Evolutionary conservation across 345 rosid species (phyloP).

Genomic region (Arabidopsis arenosa): DNA sequence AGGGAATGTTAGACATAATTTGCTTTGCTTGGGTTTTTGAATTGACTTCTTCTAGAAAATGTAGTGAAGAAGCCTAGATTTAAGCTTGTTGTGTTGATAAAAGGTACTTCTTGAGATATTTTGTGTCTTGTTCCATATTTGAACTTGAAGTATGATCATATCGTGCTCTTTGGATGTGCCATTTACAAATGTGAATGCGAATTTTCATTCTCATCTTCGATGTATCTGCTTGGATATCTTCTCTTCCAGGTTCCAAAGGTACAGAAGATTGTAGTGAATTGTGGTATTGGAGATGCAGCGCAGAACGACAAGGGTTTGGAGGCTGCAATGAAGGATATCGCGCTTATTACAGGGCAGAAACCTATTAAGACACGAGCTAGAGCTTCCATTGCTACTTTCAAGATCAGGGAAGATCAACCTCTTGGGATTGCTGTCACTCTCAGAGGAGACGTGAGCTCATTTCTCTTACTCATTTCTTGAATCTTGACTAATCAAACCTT

Average conservation of each 20-base stretch:
- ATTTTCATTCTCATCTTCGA: background rate
- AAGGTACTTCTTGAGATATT: background rate
- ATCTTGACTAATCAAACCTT: slow-evolving; percentile 1
- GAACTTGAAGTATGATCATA: slow-evolving; percentile 5
- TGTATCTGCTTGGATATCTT: slow-evolving; percentile 17
- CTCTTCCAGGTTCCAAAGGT: slow-evolving; percentile 73
- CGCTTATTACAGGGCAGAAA: slow-evolving; percentile 84
- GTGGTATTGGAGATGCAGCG: slow-evolving; percentile 96
- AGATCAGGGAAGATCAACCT: slow-evolving; percentile 91
- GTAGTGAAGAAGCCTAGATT: slow-evolving; percentile 29
- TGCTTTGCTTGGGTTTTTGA: background rate
- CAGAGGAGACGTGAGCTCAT: slow-evolving; percentile 74
- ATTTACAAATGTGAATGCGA: background rate
- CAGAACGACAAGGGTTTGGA: slow-evolving; percentile 93
- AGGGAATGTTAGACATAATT: slow-evolving; percentile 11
- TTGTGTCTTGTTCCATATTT: slow-evolving; percentile 13
- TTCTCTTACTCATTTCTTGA: slow-evolving; percentile 15
- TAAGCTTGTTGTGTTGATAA: slow-evolving; percentile 15
- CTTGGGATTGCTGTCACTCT: slow-evolving; percentile 92
- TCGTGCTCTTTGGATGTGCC: slow-evolving; percentile 1
- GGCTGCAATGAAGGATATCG: slow-evolving; percentile 80
- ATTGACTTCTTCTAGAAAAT: slow-evolving; percentile 3
- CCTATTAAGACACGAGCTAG: slow-evolving; percentile 84
- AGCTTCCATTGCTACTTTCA: slow-evolving; percentile 82
- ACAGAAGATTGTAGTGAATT: slow-evolving; percentile 85